Evolutionary conservation across 2,329 filamentous ascomycete genomes (phyloP), one percentile per base, ranked within the genome.

Genomic region (Beauveria medogensis): DNA sequence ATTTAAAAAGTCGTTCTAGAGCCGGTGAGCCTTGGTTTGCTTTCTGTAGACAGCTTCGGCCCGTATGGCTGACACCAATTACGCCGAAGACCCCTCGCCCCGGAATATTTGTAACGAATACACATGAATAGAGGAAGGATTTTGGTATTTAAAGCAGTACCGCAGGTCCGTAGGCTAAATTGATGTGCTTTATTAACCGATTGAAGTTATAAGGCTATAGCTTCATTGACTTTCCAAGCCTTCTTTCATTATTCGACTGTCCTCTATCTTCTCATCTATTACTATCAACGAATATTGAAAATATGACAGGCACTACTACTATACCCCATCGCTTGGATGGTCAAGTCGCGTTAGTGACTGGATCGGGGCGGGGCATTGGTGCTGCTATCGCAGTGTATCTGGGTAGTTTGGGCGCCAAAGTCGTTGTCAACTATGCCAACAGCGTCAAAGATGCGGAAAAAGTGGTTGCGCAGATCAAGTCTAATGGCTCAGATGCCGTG

Each of bases 341-440:
- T 34, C 30, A 34, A 34, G 30, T 73, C 16, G 72, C 72, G 22
- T 67, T 74, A 12, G 71, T 74, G 7, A 74, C 72, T 3, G 74
- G 74, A 18, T 65, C 63, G 76, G 76, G 82, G 70, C 80, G 83
- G 72, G 83, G 82, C 64, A 85, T 86, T 63, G 83, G 83, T 59
- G 78, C 78, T 62, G 79, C 78, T 62, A 85, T 85, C 74, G 83
- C 82, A 62, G 73, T 80, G 58, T 79, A 84, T 70, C 79, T 86
- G 63, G 83, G 78, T 62, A 73, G 76, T 59, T 78, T 80, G 57
- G 83, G 83, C 63, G 82, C 82, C 60, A 80, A 82, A 66, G 79
- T 84, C 57, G 76, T 80, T 54, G 78, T 84, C 71, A 84, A 84
- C 77, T 84, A 84, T 71, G 79, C 81, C 73, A 81, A 83, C 72